Conservation (phyloP, 768 basidiomycete species). For the Lactifluus echinatus region DNA sequence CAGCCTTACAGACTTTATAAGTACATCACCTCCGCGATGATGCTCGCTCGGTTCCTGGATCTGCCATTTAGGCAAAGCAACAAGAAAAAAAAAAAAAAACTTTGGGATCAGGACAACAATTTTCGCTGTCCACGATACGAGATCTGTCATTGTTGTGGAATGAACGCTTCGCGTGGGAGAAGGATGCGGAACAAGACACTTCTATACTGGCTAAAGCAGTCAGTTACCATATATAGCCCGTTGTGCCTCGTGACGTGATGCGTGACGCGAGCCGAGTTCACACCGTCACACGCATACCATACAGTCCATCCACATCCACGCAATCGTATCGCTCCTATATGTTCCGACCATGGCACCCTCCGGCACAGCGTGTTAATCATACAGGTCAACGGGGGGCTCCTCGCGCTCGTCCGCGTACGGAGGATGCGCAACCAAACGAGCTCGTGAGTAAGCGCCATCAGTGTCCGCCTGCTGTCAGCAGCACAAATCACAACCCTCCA, state of each 20-base stretch:
- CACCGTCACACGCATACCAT: neutral
- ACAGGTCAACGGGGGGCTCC: neutral
- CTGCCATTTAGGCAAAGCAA: neutral
- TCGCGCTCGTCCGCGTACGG: neutral
- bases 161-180: neutral
- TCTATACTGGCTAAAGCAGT: too few species aligned
- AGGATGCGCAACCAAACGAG: constrained; percentile 21
- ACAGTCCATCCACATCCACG: neutral
- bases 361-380: neutral
- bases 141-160: too few species aligned
- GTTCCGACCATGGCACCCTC: constrained; percentile 8
- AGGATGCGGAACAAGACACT: neutral
- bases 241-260: too few species aligned
- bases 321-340: neutral
- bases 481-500: neutral
- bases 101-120: neutral
- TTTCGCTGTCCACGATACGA: neutral
- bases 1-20: too few species aligned
- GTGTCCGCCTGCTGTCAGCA: constrained; percentile 6
- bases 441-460: constrained; percentile 7
- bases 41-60: neutral
- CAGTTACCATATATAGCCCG: too few species aligned
- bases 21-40: too few species aligned
- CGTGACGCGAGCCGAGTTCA: neutral
- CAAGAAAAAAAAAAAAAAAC: neutral